Conservation (phyloP, 73 alveolate genomes). For the Paramecium sonneborni region DNA sequence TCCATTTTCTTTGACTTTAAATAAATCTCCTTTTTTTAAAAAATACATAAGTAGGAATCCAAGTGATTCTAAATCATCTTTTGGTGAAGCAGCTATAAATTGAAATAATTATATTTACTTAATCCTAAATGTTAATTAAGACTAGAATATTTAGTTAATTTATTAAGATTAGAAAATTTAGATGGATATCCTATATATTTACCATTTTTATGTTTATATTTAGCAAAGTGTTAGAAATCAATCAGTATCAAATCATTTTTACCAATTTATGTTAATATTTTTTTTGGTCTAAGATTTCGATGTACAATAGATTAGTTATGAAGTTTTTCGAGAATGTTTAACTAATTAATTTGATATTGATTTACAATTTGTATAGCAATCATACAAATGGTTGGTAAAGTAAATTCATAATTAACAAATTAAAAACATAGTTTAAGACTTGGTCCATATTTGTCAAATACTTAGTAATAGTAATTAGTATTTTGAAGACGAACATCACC, state of each 20-base stretch:
- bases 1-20: constrained; percentile 33
- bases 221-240: constrained; percentile 53
- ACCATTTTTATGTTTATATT: constrained; percentile 64
- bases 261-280: constrained; percentile 43
- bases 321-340: constrained; percentile 56
- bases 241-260: constrained; percentile 34
- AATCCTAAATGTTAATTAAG: constrained; percentile 54
- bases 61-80: constrained; percentile 61
- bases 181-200: constrained; percentile 17
- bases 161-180: not conserved
- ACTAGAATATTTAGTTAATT: constrained; percentile 55
- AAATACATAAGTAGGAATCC: constrained; percentile 59
- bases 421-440: constrained; percentile 41
- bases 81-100: constrained; percentile 62
- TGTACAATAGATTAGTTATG: constrained; percentile 62
- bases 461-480: constrained; percentile 4
- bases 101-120: not conserved
- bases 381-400: constrained; percentile 29
- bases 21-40: constrained; percentile 54
- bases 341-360: not conserved
- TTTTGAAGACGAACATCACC: not conserved
- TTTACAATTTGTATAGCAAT: constrained; percentile 40
- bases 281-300: constrained; percentile 64
- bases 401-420: not conserved
- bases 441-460: constrained; percentile 41